Conservation (phyloP, 345 rosid species). For the Murraya paniculata region DNA sequence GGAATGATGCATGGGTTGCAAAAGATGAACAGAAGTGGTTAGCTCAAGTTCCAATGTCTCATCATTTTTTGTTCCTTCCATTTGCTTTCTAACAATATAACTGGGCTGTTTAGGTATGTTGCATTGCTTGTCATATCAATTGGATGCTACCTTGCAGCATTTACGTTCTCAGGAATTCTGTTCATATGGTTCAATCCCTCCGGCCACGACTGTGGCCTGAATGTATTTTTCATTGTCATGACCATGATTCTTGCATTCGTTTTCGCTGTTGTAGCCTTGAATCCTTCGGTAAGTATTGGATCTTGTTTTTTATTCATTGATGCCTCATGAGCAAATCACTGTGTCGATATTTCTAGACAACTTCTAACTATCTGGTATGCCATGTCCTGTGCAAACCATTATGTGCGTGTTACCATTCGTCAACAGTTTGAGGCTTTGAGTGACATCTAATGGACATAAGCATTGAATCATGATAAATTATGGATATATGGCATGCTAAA, state of each 20-base stretch:
- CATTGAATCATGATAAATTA: neutral
- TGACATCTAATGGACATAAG: neutral
- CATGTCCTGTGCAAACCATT: neutral
- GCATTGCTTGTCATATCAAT: slow-evolving; percentile 80
- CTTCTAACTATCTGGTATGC: neutral
- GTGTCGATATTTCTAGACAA: neutral
- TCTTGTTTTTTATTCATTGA: slow-evolving; percentile 11
- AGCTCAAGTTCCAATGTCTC: slow-evolving; percentile 16
- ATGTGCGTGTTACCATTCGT: neutral
- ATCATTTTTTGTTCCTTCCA: neutral
- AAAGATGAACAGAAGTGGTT: slow-evolving; percentile 96
- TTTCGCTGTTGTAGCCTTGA: slow-evolving; percentile 71
- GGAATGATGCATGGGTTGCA: slow-evolving; percentile 99
- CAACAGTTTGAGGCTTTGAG: neutral
- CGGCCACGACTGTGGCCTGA: slow-evolving; percentile 90
- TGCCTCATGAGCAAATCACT: slow-evolving; percentile 3
- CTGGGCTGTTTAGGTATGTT: slow-evolving; percentile 56
- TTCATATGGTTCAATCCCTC: slow-evolving; percentile 99
- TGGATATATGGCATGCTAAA: neutral
- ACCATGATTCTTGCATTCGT: slow-evolving; percentile 80
- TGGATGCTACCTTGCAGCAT: slow-evolving; percentile 81
- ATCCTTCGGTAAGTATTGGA: slow-evolving; percentile 65
- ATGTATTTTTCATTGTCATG: slow-evolving; percentile 88
- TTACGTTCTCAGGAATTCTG: slow-evolving; percentile 69
- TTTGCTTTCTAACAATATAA: slow-evolving; percentile 25